Evolutionary conservation across 2,329 filamentous ascomycete genomes (phyloP), one percentile per base, ranked within the genome.

Genomic region (Arthrobotrys entomopaga): DNA sequence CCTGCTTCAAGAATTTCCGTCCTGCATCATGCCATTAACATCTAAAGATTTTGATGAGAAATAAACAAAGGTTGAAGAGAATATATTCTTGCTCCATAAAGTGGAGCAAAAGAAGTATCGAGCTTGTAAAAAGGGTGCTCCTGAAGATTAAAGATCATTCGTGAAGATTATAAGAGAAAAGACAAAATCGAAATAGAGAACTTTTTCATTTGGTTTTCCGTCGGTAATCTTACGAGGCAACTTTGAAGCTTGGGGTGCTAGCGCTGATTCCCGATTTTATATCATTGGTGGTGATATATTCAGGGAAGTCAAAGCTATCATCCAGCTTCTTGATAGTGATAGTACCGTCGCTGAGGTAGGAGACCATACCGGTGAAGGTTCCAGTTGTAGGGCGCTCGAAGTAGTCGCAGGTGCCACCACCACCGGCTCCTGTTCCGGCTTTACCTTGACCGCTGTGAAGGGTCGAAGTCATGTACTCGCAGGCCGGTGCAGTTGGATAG

Each of bases 381-480:
- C 81, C 81, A 54, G 84, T 82, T 22, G 83, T 83, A 2, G 91
- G 91, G 29, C 91, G 88, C 48, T 84, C 82, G 80, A 94, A 90
- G 82, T 89, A 93, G 81, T 93, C 87, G 29, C 87, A 88, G 80
- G 88, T 87, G 60, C 90, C 90, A 38, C 87, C 89, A 26, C 86
- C 83, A 57, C 86, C 83, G 76, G 87, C 86, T 38, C 81, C 81
- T 48, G 64, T 74, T 16, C 80, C 80, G 0, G 61, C 38, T 57
- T 72, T 76, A 24, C 78, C 78, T 61, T 79, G 78, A 40, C 72
- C 50, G 75, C 85, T 82, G 82, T 93, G 90, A 78, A 92, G 84
- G 15, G 90, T 91, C 43, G 87, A 88, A 82, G 91, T 92, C 82
- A 87, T 86, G 79, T 87, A 87, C 49, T 83, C 84, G 80, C 89